Percentiles rank a stretch among this genome's conserved stretches.
These are phyloP conservation scores for Cystobasidium sp. DNA, from an alignment of 1,284 basidiomycete genomes.

Conservation along the genomic window DNA sequence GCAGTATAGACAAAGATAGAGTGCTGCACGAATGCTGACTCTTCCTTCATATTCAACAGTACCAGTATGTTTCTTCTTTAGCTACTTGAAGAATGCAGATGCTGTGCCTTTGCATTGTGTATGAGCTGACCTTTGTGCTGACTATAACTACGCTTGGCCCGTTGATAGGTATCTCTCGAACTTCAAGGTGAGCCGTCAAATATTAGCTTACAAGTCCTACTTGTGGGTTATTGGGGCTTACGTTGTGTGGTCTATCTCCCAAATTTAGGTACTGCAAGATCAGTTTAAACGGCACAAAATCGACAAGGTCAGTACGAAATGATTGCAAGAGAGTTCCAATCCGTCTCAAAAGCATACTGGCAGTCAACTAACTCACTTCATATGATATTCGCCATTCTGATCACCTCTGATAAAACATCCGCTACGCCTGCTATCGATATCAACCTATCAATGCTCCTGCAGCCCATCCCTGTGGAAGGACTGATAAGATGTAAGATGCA, in stretches of 20 bases:
- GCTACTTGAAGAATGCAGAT: neutral
- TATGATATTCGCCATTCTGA: neutral
- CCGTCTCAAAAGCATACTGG: too few relatives aligned
- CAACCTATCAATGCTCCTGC: neutral
- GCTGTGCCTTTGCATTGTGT: neutral
- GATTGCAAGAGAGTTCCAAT: neutral
- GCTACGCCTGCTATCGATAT: neutral
- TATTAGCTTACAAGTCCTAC: neutral
- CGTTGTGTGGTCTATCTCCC: neutral
- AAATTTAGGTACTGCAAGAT: constrained; percentile 57
- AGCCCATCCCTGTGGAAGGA: constrained; percentile 92
- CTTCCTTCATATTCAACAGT: constrained; percentile 9
- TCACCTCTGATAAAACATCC: neutral
- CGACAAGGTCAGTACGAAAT: constrained; percentile 72
- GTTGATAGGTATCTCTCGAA: constrained; percentile 76
- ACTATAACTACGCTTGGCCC: neutral
- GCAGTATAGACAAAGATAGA: neutral
- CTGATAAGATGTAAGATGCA: constrained; percentile 99
- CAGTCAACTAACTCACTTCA: too few relatives aligned
- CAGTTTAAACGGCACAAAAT: constrained; percentile 85
- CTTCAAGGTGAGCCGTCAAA: constrained; percentile 84
- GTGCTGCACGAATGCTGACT: neutral
- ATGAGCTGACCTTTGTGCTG: neutral
- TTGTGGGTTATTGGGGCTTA: neutral
- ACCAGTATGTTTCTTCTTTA: constrained; percentile 15